Evolutionary conservation across 1,139 yeast genomes (phyloP), one percentile per base, ranked within the genome.

Genomic region (Candida neerlandica): DNA sequence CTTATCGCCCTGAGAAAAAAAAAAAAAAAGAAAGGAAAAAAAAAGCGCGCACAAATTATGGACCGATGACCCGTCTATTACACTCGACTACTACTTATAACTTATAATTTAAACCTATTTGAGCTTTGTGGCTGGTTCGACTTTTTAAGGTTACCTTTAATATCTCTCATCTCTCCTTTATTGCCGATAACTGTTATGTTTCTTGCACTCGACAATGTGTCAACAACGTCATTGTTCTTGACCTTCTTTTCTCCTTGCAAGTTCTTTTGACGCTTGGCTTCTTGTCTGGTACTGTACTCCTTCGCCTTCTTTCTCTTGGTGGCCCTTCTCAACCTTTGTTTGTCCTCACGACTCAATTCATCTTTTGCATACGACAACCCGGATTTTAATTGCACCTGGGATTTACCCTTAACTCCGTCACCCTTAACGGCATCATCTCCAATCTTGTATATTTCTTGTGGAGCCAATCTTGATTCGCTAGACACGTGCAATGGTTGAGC

Each of bases 391-490:
- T 82, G 77, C 21, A 90, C 87, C 64, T 90, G 96, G 6, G 68
- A 58, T 43, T 66, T 64, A 14, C 74, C 75, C 19, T 61, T 59
- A 4, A 56, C 65, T 1, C 73, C 74, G 49, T 81, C 73, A 12
- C 76, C 74, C 49, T 75, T 73, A 34, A 78, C 75, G 45, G 77
- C 80, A 50, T 70, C 77, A 52, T 73, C 76, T 26, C 77, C 78
- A 21, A 86, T 76, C 62, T 78, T 82, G 69, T 86, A 94, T n/a
- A 94, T 78, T 70, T 94, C 99, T 70, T 94, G 99, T 39, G 99
- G 99, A 1, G 99, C 99, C 60, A 94, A 77, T 46, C 88, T 81
- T 21, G 23, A 21, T 21, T 21, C 23, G 6, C 23, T 21, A 21
- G 23, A 21, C 23, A 21, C 23, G 23, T 21, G 23, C 6, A 21